Percentiles rank a stretch among this genome's conserved stretches.
Conservation (phyloP, 257 asterid genomes). For the Solanum rostratum region DNA sequence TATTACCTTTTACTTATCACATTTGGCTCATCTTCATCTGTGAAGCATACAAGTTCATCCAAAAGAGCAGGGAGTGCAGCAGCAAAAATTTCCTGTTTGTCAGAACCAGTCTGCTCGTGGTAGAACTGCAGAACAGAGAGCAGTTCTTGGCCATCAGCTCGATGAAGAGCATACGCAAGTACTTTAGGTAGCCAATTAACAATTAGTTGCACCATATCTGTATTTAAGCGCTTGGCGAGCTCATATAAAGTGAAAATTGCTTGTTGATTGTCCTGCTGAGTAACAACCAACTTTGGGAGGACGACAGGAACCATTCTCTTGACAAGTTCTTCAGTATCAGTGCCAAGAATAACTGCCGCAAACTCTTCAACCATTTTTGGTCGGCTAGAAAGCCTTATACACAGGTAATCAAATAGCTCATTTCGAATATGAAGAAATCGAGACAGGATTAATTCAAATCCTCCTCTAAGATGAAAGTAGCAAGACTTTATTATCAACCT, state of each 20-base stretch:
- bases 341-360: slow-evolving; percentile 70
- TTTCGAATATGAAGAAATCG: slow-evolving; percentile 53
- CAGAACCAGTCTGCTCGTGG: slow-evolving; percentile 54
- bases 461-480: slow-evolving; percentile 47
- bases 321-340: slow-evolving; percentile 72
- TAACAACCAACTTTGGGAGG: slow-evolving; percentile 83
- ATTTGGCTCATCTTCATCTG: slow-evolving; percentile 53
- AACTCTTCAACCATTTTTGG: slow-evolving; percentile 75
- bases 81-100: slow-evolving; percentile 66
- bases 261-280: slow-evolving; percentile 48
- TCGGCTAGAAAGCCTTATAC: slow-evolving; percentile 51
- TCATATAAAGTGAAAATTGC: slow-evolving; percentile 46
- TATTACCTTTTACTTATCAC: slow-evolving; percentile 61
- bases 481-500: slow-evolving; percentile 61
- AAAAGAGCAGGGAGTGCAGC: slow-evolving; percentile 75
- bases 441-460: slow-evolving; percentile 57
- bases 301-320: slow-evolving; percentile 77
- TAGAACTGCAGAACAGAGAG: slow-evolving; percentile 61
- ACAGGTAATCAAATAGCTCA: slow-evolving; percentile 70
- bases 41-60: slow-evolving; percentile 86
- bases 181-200: slow-evolving; percentile 79
- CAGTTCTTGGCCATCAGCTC: slow-evolving; percentile 56
- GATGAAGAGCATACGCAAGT: slow-evolving; percentile 86
- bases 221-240: slow-evolving; percentile 60
- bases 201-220: slow-evolving; percentile 58